Evolutionary conservation across 108 stramenopile species (phyloP).

Genomic region (Nitzschia palea): DNA sequence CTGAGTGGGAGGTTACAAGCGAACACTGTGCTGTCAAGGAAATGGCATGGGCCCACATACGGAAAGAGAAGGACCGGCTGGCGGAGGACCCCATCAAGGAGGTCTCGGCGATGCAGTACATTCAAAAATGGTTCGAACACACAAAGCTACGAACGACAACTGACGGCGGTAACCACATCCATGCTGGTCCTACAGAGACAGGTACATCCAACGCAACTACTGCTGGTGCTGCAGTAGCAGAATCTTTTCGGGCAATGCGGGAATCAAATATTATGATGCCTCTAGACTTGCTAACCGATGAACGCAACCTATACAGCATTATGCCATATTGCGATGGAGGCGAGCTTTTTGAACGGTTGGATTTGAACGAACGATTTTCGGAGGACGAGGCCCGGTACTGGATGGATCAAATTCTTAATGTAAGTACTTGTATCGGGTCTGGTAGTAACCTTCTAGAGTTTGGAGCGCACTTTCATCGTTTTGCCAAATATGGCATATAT

Average conservation of each 20-base stretch:
- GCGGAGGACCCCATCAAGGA: slow-evolving; percentile 88
- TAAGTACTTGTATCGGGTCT: slow-evolving; percentile 27
- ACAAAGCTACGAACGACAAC: slow-evolving; percentile 23
- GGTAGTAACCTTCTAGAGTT: not conserved
- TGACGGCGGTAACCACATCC: not conserved
- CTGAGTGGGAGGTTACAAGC: slow-evolving; percentile 28
- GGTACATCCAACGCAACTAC: slow-evolving; percentile 3
- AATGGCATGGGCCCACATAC: slow-evolving; percentile 8
- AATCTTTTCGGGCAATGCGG: slow-evolving; percentile 48
- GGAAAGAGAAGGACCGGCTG: slow-evolving; percentile 38
- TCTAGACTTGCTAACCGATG: slow-evolving; percentile 80
- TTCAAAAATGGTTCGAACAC: slow-evolving; percentile 42
- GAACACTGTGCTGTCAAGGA: slow-evolving; percentile 17
- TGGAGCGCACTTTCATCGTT: not conserved
- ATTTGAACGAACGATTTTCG: slow-evolving; percentile 66
- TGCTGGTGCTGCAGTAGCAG: slow-evolving; percentile 20
- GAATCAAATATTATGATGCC: slow-evolving; percentile 77
- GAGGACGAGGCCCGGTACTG: slow-evolving; percentile 83
- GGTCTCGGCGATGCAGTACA: slow-evolving; percentile 83
- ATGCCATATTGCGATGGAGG: slow-evolving; percentile 91
- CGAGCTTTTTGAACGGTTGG: slow-evolving; percentile 83
- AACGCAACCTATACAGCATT: slow-evolving; percentile 79
- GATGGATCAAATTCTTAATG: slow-evolving; percentile 83
- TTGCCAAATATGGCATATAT: not conserved
- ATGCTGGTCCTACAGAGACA: slow-evolving; percentile 8